phyloP scores from a whole-genome alignment of 2,329 filamentous ascomycete genomes.

The Pseudogymnoascus sp. region DNA sequence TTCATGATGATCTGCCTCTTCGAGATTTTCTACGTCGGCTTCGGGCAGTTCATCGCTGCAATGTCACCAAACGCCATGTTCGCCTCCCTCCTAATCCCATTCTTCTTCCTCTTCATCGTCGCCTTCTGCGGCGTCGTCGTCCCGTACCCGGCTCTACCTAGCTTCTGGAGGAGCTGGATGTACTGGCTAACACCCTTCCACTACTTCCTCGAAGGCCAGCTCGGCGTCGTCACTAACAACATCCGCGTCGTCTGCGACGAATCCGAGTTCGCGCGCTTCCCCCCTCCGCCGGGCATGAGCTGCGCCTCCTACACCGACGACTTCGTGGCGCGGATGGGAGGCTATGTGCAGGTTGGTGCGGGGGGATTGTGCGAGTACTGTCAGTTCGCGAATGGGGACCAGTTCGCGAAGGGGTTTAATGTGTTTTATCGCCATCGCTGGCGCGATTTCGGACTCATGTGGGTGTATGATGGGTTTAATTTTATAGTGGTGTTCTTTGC shows the following conservation, averaged over 20 bases:
- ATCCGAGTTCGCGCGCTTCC: conserved; percentile 52
- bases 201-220: conserved; percentile 55
- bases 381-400: conserved; percentile 50
- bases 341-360: conserved; percentile 49
- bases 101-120: conserved; percentile 63
- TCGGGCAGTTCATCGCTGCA: conserved; percentile 59
- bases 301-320: conserved; percentile 50
- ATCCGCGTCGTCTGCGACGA: conserved; percentile 46
- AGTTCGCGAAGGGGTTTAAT: conserved; percentile 41
- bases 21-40: conserved; percentile 55
- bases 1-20: conserved; percentile 52
- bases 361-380: conserved; percentile 56
- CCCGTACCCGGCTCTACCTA: conserved; percentile 46
- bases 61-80: conserved; percentile 58
- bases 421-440: conserved; percentile 53
- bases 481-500: conserved; percentile 44
- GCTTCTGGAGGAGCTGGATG: conserved; percentile 59
- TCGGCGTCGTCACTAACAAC: conserved; percentile 46
- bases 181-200: conserved; percentile 60
- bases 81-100: conserved; percentile 55
- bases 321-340: conserved; percentile 46
- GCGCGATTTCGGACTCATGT: conserved; percentile 58
- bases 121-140: conserved; percentile 65
- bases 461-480: conserved; percentile 56
- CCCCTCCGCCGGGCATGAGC: conserved; percentile 46